phyloP scores from a whole-genome alignment of 306 rosid genomes.

The Cyclanthera cordifolia region DNA sequence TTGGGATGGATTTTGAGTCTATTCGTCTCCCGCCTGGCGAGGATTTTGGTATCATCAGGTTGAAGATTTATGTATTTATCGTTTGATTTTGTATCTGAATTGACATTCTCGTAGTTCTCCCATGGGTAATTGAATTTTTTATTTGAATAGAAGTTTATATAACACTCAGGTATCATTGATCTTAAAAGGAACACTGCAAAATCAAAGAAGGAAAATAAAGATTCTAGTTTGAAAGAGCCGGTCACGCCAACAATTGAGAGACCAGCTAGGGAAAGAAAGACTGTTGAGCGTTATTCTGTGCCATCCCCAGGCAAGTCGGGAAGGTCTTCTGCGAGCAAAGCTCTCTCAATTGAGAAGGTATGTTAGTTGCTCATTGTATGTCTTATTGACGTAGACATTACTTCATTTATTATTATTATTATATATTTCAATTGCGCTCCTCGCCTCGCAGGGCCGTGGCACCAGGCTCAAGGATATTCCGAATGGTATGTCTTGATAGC shows the following conservation, averaged over 20 bases:
- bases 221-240: slow-evolving; percentile 21
- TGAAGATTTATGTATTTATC: background rate
- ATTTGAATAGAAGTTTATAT: no score
- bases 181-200: slow-evolving; percentile 16
- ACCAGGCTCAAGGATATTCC: slow-evolving; percentile 83
- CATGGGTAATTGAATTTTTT: no score
- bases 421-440: background rate
- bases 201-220: slow-evolving; percentile 18
- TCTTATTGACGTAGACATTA: background rate
- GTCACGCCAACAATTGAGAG: slow-evolving; percentile 55
- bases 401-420: background rate
- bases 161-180: no score
- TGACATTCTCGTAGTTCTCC: background rate
- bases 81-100: background rate
- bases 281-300: slow-evolving; percentile 62
- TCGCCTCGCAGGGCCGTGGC: slow-evolving; percentile 66
- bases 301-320: slow-evolving; percentile 32
- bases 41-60: slow-evolving; percentile 52
- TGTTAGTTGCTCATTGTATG: background rate
- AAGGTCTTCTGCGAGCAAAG: slow-evolving; percentile 43
- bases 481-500: slow-evolving; percentile 40
- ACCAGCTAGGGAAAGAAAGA: slow-evolving; percentile 78
- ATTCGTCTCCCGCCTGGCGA: slow-evolving; percentile 53
- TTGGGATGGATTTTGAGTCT: slow-evolving; percentile 54
- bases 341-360: slow-evolving; percentile 71